phyloP scores from a whole-genome alignment of 192 early-diverging fungal genomes.

The Phycomyces nitens region DNA sequence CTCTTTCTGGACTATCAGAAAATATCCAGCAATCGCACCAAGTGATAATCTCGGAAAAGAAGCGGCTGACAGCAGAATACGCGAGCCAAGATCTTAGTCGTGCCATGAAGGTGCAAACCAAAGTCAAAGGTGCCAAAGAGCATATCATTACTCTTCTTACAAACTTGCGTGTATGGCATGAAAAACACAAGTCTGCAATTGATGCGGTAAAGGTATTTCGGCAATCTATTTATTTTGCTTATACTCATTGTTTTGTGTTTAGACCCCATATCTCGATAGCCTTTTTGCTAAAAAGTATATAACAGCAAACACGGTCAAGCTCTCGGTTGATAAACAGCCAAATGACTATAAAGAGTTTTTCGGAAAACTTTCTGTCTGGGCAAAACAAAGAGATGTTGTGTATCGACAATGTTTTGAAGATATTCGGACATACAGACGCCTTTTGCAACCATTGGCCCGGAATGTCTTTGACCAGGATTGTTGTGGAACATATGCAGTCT shows the following conservation, averaged over 20 bases:
- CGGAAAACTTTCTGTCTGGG: background rate
- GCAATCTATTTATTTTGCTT: too few relatives aligned
- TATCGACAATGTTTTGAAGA: constrained; percentile 1
- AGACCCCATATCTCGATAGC: background rate
- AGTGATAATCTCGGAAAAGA: background rate
- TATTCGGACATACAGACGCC: background rate
- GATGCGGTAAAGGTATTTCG: background rate
- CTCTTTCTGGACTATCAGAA: background rate
- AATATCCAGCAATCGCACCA: constrained; percentile 10
- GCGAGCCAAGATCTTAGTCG: constrained; percentile 2
- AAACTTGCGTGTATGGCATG: background rate
- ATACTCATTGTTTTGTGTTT: background rate
- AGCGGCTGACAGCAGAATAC: background rate
- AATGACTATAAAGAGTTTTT: background rate
- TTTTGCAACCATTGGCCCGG: background rate
- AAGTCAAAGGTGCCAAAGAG: background rate
- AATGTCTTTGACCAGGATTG: background rate
- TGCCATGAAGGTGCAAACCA: background rate
- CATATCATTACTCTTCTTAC: background rate
- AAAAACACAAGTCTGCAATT: background rate
- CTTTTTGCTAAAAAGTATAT: background rate
- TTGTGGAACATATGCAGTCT: background rate
- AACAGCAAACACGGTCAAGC: background rate
- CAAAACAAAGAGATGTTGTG: constrained; percentile 1
- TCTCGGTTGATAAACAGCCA: background rate